Percentiles rank a stretch among this genome's conserved stretches.
Conservation (phyloP, 2,329 filamentous ascomycete species). For the Epichloe uncinata region DNA sequence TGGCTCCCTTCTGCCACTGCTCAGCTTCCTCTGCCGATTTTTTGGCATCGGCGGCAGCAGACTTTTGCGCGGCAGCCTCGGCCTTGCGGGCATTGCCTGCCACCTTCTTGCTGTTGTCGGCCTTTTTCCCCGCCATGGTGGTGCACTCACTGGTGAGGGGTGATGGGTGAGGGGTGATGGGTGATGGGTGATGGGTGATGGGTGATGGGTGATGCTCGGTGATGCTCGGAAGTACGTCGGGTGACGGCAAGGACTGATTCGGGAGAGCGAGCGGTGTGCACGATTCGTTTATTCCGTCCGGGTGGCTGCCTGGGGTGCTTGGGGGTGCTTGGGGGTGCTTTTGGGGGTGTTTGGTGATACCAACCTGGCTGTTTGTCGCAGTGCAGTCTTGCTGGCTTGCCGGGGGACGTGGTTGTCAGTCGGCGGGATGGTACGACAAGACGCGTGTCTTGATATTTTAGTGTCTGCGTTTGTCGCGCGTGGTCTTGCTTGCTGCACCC, state of each 20-base stretch:
- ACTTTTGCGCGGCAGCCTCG: conserved; percentile 70
- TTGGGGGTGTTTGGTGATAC: background rate
- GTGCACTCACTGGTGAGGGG: background rate
- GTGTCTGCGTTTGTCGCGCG: background rate
- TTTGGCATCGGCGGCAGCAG: conserved; percentile 57
- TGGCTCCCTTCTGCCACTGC: conserved; percentile 77
- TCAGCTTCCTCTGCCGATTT: conserved; percentile 53
- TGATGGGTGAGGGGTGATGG: conserved; percentile 1
- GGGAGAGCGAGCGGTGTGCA: background rate
- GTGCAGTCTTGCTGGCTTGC: background rate
- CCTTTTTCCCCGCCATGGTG: conserved; percentile 60
- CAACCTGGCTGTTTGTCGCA: conserved; percentile 1
- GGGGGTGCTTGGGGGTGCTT: background rate
- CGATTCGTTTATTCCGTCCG: background rate
- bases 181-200: background rate
- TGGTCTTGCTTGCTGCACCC: background rate
- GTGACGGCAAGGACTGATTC: background rate
- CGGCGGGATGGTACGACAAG: background rate
- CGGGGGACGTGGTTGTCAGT: background rate
- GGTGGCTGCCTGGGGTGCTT: background rate
- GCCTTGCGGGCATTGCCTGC: conserved; percentile 87
- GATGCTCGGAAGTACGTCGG: conserved; percentile 4
- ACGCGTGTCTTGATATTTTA: background rate
- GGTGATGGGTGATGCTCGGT: conserved; percentile 3
- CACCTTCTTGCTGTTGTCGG: conserved; percentile 78